A percentile compares a stretch with the other conserved stretches of the same genome.
phyloP scores from a whole-genome alignment of 1,284 basidiomycete genomes.

The Entoloma clypeatum region DNA sequence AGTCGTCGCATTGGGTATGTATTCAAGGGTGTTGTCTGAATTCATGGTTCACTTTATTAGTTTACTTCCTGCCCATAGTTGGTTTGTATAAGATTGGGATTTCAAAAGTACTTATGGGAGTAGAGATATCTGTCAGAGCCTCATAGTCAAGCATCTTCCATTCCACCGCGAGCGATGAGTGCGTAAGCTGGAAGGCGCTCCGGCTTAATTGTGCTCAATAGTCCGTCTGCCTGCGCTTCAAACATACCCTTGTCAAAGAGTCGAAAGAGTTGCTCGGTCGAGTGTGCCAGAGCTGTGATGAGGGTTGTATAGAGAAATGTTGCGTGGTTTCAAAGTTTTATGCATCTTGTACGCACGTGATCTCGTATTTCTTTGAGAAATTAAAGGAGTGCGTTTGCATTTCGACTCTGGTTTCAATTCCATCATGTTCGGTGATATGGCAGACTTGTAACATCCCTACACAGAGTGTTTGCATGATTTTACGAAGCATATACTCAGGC shows the following conservation, averaged over 20 bases:
- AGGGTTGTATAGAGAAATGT: conserved; percentile 15
- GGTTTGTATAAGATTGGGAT: not conserved
- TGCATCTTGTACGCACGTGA: not conserved
- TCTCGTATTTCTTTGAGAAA: not conserved
- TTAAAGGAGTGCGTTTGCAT: too few species aligned
- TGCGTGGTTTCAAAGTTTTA: conserved; percentile 3
- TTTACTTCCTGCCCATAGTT: not conserved
- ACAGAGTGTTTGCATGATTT: too few species aligned
- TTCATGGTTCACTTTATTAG: too few species aligned
- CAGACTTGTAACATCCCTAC: too few species aligned
- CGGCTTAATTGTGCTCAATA: conserved; percentile 73
- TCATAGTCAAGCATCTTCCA: conserved; percentile 74
- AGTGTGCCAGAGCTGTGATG: conserved; percentile 22
- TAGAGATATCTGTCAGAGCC: conserved; percentile 46
- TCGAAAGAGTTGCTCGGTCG: conserved; percentile 35
- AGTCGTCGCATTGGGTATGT: too few species aligned
- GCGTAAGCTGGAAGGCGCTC: conserved; percentile 53
- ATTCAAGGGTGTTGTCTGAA: too few species aligned
- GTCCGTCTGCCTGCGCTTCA: conserved; percentile 41
- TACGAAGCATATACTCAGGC: too few species aligned
- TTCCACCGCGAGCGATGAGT: conserved; percentile 40
- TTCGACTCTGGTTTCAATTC: too few species aligned
- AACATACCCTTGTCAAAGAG: conserved; percentile 45
- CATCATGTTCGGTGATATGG: too few species aligned
- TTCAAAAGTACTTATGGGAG: not conserved